Evolutionary conservation across 2,329 filamentous ascomycete species (phyloP).

Genomic region (Dothideomycetes sp.): DNA sequence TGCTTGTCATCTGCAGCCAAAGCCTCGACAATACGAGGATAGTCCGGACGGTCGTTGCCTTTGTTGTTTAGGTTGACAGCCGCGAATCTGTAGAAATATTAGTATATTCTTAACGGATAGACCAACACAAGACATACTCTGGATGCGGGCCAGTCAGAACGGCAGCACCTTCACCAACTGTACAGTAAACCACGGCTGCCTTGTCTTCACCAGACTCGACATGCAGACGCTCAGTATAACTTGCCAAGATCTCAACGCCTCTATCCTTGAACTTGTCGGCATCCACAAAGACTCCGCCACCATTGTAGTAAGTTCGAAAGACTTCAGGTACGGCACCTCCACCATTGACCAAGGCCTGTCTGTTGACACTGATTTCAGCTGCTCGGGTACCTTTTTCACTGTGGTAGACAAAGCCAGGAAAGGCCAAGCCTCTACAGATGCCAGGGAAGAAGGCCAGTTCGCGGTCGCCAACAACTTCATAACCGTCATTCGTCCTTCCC

Average conservation of each 20-base stretch:
- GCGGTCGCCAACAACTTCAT: constrained; percentile 77
- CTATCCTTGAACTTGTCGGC: constrained; percentile 48
- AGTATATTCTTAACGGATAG: constrained; percentile 10
- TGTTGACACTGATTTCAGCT: constrained; percentile 53
- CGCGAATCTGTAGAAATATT: constrained; percentile 54
- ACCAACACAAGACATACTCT: constrained; percentile 49
- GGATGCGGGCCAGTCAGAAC: constrained; percentile 84
- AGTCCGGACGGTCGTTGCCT: constrained; percentile 52
- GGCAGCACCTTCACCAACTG: constrained; percentile 67
- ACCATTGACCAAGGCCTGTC: constrained; percentile 41
- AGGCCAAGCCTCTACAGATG: constrained; percentile 74
- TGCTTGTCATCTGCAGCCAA: constrained; percentile 59
- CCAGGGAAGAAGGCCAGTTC: constrained; percentile 87
- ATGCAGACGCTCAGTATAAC: constrained; percentile 61
- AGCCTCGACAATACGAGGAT: constrained; percentile 56
- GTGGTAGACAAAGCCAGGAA: constrained; percentile 79
- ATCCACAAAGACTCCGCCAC: constrained; percentile 86
- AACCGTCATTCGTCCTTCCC: constrained; percentile 49
- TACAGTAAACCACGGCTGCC: constrained; percentile 75
- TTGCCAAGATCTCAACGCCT: constrained; percentile 72
- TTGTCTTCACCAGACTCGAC: constrained; percentile 63
- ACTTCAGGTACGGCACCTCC: constrained; percentile 43
- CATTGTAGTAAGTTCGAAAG: constrained; percentile 82
- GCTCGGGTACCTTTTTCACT: constrained; percentile 77
- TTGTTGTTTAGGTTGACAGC: constrained; percentile 63